A percentile compares a stretch with the other conserved stretches of the same genome.
Evolutionary conservation across 2,329 filamentous ascomycete genomes (phyloP).

Genomic region (Arthrobotrys conoides): DNA sequence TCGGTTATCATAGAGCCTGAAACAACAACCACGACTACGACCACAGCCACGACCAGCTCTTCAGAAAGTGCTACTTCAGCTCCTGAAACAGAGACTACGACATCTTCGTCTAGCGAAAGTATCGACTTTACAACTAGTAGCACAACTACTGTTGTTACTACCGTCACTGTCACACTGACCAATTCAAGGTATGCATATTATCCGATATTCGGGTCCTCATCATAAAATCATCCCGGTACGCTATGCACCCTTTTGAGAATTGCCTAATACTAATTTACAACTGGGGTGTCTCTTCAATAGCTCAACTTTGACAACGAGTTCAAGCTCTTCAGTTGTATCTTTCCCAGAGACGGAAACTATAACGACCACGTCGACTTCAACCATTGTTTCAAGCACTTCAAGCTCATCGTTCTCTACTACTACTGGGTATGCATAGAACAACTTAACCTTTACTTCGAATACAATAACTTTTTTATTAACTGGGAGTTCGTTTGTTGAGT

Average conservation of each 20-base stretch:
- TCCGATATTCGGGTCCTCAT: no score
- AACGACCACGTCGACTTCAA: constrained; percentile 2
- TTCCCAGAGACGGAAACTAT: constrained; percentile 23
- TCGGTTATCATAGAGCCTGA: no score
- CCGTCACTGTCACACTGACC: constrained; percentile 42
- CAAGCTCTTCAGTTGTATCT: constrained; percentile 25
- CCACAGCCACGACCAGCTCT: constrained; percentile 12
- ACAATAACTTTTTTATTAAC: no score
- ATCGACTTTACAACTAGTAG: constrained; percentile 20
- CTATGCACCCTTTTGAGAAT: no score
- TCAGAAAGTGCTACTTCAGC: constrained; percentile 14
- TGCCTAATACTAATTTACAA: background rate
- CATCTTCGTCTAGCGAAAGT: background rate
- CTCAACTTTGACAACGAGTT: constrained; percentile 1
- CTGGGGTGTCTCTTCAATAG: background rate
- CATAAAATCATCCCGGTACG: no score
- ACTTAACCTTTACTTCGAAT: no score
- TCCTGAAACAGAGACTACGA: constrained; percentile 21
- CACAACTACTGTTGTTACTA: constrained; percentile 37
- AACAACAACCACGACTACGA: no score
- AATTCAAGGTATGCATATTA: constrained; percentile 32
- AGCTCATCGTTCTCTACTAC: constrained; percentile 31
- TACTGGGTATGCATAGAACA: background rate
- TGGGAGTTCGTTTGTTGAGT: background rate
- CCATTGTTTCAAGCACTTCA: background rate